Evolutionary conservation across 2,329 filamentous ascomycete genomes (phyloP).

Genomic region (Fusarium irregulare): DNA sequence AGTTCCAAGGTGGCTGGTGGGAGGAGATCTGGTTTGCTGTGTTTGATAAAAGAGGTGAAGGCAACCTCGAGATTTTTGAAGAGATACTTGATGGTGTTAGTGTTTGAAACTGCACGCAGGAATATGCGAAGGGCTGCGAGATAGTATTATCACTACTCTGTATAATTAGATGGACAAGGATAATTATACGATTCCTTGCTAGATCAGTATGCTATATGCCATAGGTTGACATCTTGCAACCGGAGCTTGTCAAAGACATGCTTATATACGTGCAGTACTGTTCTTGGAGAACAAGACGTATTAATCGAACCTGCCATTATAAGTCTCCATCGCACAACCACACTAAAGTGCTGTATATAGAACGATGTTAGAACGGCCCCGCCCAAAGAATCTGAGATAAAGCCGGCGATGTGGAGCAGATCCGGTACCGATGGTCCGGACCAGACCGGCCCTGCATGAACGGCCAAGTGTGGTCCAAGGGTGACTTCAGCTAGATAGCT

Average conservation of each 20-base stretch:
- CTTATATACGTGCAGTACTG: neutral
- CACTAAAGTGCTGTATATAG: neutral
- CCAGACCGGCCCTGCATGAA: conserved; percentile 10
- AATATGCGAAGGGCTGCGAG: neutral
- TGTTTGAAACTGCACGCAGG: conserved; percentile 32
- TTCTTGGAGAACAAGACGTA: neutral
- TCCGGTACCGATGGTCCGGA: conserved; percentile 27
- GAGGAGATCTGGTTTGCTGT: conserved; percentile 73
- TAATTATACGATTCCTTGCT: neutral
- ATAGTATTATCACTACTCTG: neutral
- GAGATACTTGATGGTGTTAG: conserved; percentile 53
- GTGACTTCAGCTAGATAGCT: conserved; percentile 7
- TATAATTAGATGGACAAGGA: neutral
- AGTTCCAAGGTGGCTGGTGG: conserved; percentile 75
- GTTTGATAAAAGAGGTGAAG: conserved; percentile 56
- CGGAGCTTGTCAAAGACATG: neutral
- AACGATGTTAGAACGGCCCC: conserved; percentile 1
- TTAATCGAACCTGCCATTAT: neutral
- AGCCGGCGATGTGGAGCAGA: conserved; percentile 20
- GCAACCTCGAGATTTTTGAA: conserved; percentile 65
- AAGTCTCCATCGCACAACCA: neutral
- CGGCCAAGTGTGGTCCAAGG: neutral
- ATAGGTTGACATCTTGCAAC: neutral
- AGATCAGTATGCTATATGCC: neutral
- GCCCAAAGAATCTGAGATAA: conserved; percentile 1